Conservation (phyloP, 805 yeast genomes). For the Saccharomyces mikatae region DNA sequence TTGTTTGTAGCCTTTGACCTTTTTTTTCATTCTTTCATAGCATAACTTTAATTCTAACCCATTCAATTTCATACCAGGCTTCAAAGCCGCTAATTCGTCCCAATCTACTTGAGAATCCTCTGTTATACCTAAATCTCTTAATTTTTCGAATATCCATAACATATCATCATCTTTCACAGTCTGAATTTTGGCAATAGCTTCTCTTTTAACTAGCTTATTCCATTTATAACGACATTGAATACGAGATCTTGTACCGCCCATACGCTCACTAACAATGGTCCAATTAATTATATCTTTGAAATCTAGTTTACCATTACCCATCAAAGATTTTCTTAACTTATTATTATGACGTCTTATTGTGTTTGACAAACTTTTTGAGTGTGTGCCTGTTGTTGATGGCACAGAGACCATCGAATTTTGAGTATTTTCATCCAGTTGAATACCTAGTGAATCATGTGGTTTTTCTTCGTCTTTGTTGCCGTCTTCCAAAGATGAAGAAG, state of each 20-base stretch:
- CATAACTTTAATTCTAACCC: conserved; percentile 55
- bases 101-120: conserved; percentile 43
- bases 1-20: conserved; percentile 41
- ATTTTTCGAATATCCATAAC: conserved; percentile 40
- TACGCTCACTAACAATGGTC: conserved; percentile 75
- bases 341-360: background rate
- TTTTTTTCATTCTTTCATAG: conserved; percentile 50
- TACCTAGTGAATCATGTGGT: background rate
- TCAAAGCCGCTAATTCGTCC: conserved; percentile 44
- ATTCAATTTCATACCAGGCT: conserved; percentile 43
- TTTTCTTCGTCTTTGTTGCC: background rate
- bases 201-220: conserved; percentile 63
- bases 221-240: conserved; percentile 91
- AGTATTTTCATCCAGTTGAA: background rate
- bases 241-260: conserved; percentile 77
- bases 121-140: conserved; percentile 38
- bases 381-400: background rate
- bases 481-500: background rate
- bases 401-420: background rate
- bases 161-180: conserved; percentile 37
- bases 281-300: conserved; percentile 53
- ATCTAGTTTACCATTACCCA: conserved; percentile 7
- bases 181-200: conserved; percentile 35
- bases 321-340: background rate
- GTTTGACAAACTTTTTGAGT: background rate